Conservation (phyloP, 2,329 filamentous ascomycete genomes). For the Dactylellina sp. region DNA sequence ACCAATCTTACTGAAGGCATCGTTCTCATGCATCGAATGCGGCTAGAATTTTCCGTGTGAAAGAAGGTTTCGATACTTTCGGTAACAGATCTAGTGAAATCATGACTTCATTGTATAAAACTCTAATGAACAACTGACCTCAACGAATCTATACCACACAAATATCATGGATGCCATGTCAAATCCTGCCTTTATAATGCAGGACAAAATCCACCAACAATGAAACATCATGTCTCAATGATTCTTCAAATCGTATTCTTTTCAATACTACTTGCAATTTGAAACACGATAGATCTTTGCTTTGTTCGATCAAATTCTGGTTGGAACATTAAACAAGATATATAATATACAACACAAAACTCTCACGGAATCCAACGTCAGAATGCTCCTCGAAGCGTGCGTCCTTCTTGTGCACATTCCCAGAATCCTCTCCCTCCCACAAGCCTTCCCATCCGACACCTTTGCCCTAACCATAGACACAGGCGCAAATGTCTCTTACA, state of each 20-base stretch:
- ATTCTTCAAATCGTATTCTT: too few species aligned
- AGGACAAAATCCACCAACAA: too few species aligned
- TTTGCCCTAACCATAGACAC: constrained; percentile 15
- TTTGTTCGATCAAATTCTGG: too few species aligned
- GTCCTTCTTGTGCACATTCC: constrained; percentile 5
- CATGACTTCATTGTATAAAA: constrained; percentile 30
- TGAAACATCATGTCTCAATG: too few species aligned
- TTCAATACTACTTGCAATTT: too few species aligned
- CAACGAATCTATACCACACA: neutral
- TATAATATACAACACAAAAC: constrained; percentile 22
- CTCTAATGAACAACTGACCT: neutral
- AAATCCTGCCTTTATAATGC: too few species aligned
- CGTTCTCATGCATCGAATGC: constrained; percentile 24
- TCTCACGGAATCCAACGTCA: constrained; percentile 27
- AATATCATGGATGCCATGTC: too few species aligned
- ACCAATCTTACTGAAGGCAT: constrained; percentile 25
- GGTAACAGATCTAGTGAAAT: constrained; percentile 28
- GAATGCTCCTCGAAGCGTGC: constrained; percentile 8
- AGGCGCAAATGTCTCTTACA: constrained; percentile 17
- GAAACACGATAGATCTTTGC: too few species aligned
- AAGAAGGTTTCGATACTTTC: constrained; percentile 16
- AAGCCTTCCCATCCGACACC: constrained; percentile 26
- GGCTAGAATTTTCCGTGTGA: neutral
- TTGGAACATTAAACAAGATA: too few species aligned
- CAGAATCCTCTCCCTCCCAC: constrained; percentile 20